These are phyloP conservation scores for Coemansia furcata DNA, from an alignment of 192 early-diverging fungal species.

Conservation along the genomic window DNA sequence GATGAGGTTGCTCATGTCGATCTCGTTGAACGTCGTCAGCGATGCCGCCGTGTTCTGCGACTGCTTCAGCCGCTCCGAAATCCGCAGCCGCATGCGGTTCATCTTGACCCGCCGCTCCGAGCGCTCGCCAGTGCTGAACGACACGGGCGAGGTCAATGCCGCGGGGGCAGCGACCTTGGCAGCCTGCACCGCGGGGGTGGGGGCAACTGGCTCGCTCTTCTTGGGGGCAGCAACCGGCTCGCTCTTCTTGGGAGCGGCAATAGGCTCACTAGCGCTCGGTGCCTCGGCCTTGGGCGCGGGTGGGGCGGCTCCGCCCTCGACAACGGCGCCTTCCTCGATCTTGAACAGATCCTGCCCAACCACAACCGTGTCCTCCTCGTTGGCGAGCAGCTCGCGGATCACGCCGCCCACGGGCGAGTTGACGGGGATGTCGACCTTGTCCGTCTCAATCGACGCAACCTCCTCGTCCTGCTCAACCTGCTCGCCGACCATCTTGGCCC, in stretches of 20 bases:
- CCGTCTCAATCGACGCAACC: slow-evolving; percentile 97
- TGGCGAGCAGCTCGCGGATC: slow-evolving; percentile 77
- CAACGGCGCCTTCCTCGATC: slow-evolving; percentile 63
- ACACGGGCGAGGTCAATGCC: slow-evolving; percentile 8
- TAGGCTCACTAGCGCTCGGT: slow-evolving; percentile 9
- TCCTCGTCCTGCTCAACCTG: slow-evolving; percentile 93
- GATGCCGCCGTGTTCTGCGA: slow-evolving; percentile 96
- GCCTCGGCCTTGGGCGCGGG: slow-evolving; percentile 43
- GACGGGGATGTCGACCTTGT: slow-evolving; percentile 98
- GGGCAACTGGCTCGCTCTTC: slow-evolving; percentile 39
- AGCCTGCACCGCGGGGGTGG: slow-evolving; percentile 41
- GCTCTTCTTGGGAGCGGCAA: slow-evolving; percentile 39
- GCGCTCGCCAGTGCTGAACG: slow-evolving; percentile 36
- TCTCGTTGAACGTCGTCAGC: slow-evolving; percentile 98
- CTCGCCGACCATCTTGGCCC: slow-evolving; percentile 97
- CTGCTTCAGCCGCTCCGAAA: slow-evolving; percentile 93
- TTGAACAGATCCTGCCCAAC: slow-evolving; percentile 94
- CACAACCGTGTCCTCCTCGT: slow-evolving; percentile 86
- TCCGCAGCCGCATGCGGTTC: slow-evolving; percentile 95
- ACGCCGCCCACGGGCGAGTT: slow-evolving; percentile 92
- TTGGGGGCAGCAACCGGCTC: slow-evolving; percentile 44
- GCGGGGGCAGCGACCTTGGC: slow-evolving; percentile 28
- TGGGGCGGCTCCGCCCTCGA: slow-evolving; percentile 46
- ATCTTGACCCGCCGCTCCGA: slow-evolving; percentile 76
- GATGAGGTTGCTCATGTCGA: slow-evolving; percentile 97